Base-by-base conservation (phyloP, 148 eudicot species). In the Camellia lanceoleosa region DNA sequence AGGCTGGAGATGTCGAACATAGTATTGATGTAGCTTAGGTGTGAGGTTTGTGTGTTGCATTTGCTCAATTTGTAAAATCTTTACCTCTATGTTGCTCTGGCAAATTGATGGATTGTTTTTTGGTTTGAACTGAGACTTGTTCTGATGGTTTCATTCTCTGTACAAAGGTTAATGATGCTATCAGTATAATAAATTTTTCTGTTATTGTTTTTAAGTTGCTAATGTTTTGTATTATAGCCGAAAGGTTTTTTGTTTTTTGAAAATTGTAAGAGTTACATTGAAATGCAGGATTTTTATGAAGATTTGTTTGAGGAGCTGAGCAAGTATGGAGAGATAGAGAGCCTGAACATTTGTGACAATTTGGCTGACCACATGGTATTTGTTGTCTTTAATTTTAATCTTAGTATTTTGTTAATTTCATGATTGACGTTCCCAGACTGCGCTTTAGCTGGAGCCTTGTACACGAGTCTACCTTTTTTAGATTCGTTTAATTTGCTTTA, bases 311-410 rank as follows among this genome's bases (percentile, higher is more conserved):
- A 90, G 83, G 98, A 95, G 83, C 89, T 95, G 69, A 89, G 90
- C 90, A 95, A 95, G 80, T 93, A 93, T 80, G 98, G 98, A 20
- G 97, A 93, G 83, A 85, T 95, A 78, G 94, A 95, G 85, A 88
- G 89, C 86, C 86, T 95, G 70, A 95, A 95, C 74, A 90, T 95
- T 38, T 95, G 98, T 85, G 98, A 95, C 83, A 95, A 95, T 85
- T 83, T 95, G 85, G 95, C 97, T 80, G 98, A 95, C 80, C 98
- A 93, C 84, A 95, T 95, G 98, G 98, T 90, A 91, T 66, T 8
- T 68, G 0, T n/a, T 30, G 49, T 19, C 47, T 46, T 7, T 13
- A 77, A 14, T 23, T 14, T 20, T 55, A 71, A 23, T 73, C 19
- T 10, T 41, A 12, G 19, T 47, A 47, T 30, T 52, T 61, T 51